Conservation (phyloP, 768 basidiomycete genomes). For the Cystofilobasidium macerans region DNA sequence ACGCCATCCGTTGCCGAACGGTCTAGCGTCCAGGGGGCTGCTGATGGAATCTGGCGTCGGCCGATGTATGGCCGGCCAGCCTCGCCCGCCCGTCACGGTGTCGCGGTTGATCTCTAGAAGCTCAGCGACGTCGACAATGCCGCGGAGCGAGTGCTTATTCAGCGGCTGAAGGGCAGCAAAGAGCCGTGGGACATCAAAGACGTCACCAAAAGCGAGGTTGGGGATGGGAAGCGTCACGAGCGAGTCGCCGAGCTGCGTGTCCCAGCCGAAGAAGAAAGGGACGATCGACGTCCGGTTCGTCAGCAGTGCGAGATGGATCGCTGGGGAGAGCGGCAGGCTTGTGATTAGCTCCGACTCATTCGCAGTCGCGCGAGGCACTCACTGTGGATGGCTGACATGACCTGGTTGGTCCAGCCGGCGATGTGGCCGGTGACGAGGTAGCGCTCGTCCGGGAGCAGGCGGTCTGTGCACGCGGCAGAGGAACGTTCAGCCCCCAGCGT, state of each 20-base stretch:
- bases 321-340: too few relatives aligned
- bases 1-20: not conserved
- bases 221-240: not conserved
- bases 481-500: not conserved
- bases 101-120: not conserved
- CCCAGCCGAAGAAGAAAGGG: not conserved
- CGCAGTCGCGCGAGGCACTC: not conserved
- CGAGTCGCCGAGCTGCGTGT: not conserved
- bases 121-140: not conserved
- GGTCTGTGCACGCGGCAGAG: not conserved
- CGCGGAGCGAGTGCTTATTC: not conserved
- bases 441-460: not conserved
- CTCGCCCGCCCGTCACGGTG: not conserved
- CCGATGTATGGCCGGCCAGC: not conserved
- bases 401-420: slow-evolving; percentile 3
- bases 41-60: too few relatives aligned
- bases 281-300: not conserved
- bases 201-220: not conserved
- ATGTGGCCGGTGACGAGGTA: not conserved
- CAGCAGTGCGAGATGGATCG: not conserved
- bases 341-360: not conserved
- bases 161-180: not conserved
- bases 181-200: not conserved
- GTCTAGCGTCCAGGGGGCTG: too few relatives aligned
- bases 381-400: not conserved